Percentiles rank a stretch among this genome's conserved stretches.
phyloP scores from a whole-genome alignment of 73 alveolate species.

The Paramecium sonneborni region DNA sequence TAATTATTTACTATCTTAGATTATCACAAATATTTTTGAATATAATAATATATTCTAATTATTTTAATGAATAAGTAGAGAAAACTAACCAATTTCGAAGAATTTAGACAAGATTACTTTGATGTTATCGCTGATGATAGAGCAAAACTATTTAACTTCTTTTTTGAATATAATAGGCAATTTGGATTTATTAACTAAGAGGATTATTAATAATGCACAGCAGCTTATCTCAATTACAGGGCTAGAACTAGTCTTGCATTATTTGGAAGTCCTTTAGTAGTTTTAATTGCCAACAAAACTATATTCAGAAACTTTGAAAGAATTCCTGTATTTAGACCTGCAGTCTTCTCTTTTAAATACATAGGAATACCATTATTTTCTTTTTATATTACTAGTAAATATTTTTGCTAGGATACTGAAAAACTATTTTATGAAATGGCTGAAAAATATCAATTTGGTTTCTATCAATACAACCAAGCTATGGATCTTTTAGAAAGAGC shows the following conservation, averaged over 20 bases:
- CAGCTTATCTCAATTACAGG: neutral
- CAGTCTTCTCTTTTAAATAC: neutral
- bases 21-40: neutral
- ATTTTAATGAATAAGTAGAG: neutral
- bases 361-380: constrained; percentile 28
- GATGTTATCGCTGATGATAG: constrained; percentile 35
- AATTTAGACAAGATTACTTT: constrained; percentile 9
- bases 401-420: constrained; percentile 16
- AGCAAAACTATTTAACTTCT: constrained; percentile 14
- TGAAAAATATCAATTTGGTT: constrained; percentile 47
- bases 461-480: neutral
- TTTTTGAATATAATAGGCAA: constrained; percentile 14
- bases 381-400: neutral
- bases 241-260: neutral
- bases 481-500: constrained; percentile 53
- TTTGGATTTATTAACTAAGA: constrained; percentile 22
- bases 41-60: neutral
- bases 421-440: constrained; percentile 19
- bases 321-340: constrained; percentile 16
- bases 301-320: neutral
- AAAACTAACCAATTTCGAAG: constrained; percentile 23
- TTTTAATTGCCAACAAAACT: neutral
- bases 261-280: neutral
- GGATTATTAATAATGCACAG: neutral
- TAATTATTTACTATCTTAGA: neutral